These are phyloP conservation scores for Wickerhamiella qilinensis DNA, from an alignment of 805 yeast genomes.

Conservation along the genomic window DNA sequence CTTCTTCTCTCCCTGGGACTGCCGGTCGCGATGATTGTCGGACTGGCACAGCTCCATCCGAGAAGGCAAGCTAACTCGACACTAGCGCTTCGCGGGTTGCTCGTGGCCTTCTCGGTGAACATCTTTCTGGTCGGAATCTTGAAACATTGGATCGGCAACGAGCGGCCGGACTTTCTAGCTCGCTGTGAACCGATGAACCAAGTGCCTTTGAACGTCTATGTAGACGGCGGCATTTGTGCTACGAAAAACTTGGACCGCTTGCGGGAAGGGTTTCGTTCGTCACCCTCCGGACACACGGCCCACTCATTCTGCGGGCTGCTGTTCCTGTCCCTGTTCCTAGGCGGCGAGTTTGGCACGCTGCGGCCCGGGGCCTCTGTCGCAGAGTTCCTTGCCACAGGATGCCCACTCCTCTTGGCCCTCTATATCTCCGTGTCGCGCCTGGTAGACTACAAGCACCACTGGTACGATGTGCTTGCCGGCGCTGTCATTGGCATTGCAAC, in stretches of 20 bases:
- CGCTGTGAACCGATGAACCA: conserved; percentile 56
- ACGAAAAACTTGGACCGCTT: conserved; percentile 17
- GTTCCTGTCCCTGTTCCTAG: conserved; percentile 32
- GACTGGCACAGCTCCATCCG: conserved; percentile 4
- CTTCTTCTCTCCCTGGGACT: conserved; percentile 22
- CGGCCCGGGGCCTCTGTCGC: conserved; percentile 16
- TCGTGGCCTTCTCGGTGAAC: conserved; percentile 44
- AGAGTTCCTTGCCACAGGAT: neutral
- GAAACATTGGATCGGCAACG: conserved; percentile 77
- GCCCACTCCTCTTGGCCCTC: conserved; percentile 41
- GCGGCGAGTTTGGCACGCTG: conserved; percentile 32
- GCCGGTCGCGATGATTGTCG: conserved; percentile 17
- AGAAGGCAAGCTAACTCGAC: neutral
- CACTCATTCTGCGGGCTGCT: conserved; percentile 35
- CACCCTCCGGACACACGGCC: conserved; percentile 44
- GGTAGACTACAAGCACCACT: conserved; percentile 88
- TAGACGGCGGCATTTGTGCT: conserved; percentile 24
- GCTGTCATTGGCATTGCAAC: conserved; percentile 38
- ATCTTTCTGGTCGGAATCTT: conserved; percentile 52
- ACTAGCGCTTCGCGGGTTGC: conserved; percentile 34
- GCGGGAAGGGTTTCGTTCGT: conserved; percentile 37
- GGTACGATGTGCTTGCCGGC: conserved; percentile 68
- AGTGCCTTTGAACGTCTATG: conserved; percentile 30
- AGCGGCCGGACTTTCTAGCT: conserved; percentile 81
- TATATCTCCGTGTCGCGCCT: conserved; percentile 75